Evolutionary conservation across 176 grass and related monocot species (phyloP).

Genomic region (Bolboschoenus planiculmis): DNA sequence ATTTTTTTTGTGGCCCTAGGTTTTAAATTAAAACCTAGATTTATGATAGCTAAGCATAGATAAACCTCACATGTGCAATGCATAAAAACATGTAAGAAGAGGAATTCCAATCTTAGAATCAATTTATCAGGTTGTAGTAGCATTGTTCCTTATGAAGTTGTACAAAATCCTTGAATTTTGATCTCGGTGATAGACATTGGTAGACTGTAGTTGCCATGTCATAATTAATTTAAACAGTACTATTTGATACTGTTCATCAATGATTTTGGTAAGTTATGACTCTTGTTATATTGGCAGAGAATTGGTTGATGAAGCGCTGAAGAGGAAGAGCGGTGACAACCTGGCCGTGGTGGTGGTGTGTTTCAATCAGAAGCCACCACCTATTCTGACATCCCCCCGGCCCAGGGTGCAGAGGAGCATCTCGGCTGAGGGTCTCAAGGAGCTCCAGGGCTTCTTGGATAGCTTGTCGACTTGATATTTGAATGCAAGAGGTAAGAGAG

Average conservation of each 20-base stretch:
- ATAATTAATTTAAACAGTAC: neutral
- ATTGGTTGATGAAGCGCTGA: conserved; percentile 73
- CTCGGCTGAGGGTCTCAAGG: conserved; percentile 79
- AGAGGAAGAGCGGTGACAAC: conserved; percentile 79
- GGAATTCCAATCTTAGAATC: neutral
- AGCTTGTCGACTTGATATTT: conserved; percentile 48
- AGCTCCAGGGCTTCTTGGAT: conserved; percentile 83
- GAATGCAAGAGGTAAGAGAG: neutral
- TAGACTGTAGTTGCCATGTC: neutral
- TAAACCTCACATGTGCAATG: neutral
- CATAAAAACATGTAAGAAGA: neutral
- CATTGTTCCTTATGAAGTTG: neutral
- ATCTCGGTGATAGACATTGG: neutral
- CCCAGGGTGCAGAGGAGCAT: conserved; percentile 88
- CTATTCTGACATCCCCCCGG: conserved; percentile 48
- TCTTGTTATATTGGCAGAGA: conserved; percentile 33
- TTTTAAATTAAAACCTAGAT: neutral
- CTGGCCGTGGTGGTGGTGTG: conserved; percentile 71
- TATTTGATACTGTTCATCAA: neutral
- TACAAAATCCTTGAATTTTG: neutral
- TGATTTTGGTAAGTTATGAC: neutral
- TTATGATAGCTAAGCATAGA: neutral
- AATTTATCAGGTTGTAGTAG: neutral
- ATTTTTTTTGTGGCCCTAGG: neutral
- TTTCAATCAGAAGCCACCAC: conserved; percentile 62